Conservation (phyloP, 2,329 filamentous ascomycete species). For the Magnaporthales sp. region DNA sequence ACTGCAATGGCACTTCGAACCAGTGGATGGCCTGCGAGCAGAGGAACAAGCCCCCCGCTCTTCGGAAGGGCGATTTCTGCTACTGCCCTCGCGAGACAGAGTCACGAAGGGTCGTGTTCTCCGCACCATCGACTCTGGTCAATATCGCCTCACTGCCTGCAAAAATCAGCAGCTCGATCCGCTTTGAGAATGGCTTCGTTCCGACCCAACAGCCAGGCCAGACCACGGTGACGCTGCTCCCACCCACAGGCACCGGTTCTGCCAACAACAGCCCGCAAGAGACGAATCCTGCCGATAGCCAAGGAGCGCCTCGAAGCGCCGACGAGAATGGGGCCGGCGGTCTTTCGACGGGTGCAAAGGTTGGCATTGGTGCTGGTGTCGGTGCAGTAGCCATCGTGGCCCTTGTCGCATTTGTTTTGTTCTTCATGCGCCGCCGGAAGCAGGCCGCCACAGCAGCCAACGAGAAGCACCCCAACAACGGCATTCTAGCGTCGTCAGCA, state of each 20-base stretch:
- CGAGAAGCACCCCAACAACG: not conserved
- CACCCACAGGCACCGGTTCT: conserved; percentile 1
- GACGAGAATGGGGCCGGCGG: conserved; percentile 1
- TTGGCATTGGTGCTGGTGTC: conserved; percentile 8
- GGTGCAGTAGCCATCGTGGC: not conserved
- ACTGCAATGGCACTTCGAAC: conserved; percentile 22
- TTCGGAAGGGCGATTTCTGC: conserved; percentile 18
- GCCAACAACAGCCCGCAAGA: conserved; percentile 2
- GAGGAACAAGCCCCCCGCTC: conserved; percentile 11
- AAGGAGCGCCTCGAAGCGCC: not conserved
- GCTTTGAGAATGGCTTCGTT: conserved; percentile 13
- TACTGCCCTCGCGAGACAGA: conserved; percentile 18
- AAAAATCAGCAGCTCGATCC: conserved; percentile 14
- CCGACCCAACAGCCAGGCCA: conserved; percentile 10
- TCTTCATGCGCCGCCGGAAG: not conserved
- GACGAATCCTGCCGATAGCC: not conserved
- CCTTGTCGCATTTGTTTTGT: not conserved
- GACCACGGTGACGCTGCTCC: not conserved
- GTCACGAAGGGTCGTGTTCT: conserved; percentile 16
- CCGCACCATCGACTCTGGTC: conserved; percentile 14
- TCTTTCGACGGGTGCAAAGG: conserved; percentile 16
- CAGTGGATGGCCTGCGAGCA: conserved; percentile 24
- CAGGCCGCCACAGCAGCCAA: not conserved
- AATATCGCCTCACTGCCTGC: conserved; percentile 20
- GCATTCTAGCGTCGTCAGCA: not conserved